phyloP scores from a whole-genome alignment of 1,284 basidiomycete species.

The Leccinum pallidistipes region DNA sequence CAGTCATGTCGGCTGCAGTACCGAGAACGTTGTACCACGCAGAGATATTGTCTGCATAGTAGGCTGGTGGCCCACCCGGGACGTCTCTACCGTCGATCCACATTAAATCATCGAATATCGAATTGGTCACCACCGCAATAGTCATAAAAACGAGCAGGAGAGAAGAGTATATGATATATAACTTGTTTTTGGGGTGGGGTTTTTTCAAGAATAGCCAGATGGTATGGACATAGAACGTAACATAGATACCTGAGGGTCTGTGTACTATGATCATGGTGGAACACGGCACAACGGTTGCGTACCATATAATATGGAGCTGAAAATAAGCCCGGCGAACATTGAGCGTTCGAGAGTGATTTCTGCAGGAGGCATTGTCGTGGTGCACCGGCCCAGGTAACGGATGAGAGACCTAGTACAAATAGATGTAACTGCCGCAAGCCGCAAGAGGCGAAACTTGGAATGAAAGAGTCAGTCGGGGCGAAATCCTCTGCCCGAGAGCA shows the following conservation, averaged over 20 bases:
- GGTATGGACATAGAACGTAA: constrained; percentile 1
- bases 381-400: not conserved
- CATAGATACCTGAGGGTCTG: not conserved
- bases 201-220: not conserved
- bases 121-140: constrained; percentile 4
- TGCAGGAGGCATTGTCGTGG: not conserved
- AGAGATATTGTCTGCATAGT: not conserved
- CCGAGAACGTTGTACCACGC: constrained; percentile 7
- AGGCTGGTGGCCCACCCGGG: constrained; percentile 2
- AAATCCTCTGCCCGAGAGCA: not conserved
- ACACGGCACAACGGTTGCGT: not conserved
- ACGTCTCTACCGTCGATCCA: constrained; percentile 5
- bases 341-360: constrained; percentile 5
- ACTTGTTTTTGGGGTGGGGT: not conserved
- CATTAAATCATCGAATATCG: constrained; percentile 1
- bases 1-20: constrained; percentile 1
- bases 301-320: constrained; percentile 2
- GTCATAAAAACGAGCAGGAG: constrained; percentile 3
- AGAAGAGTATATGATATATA: constrained; percentile 6
- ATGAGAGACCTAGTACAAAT: not conserved
- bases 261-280: not conserved
- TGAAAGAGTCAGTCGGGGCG: not conserved
- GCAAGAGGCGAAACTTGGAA: not conserved
- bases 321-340: constrained; percentile 1
- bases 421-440: not conserved